Evolutionary conservation across 108 stramenopile species (phyloP), one percentile per base, ranked within the genome.

Genomic region (Epipyxis sp.): DNA sequence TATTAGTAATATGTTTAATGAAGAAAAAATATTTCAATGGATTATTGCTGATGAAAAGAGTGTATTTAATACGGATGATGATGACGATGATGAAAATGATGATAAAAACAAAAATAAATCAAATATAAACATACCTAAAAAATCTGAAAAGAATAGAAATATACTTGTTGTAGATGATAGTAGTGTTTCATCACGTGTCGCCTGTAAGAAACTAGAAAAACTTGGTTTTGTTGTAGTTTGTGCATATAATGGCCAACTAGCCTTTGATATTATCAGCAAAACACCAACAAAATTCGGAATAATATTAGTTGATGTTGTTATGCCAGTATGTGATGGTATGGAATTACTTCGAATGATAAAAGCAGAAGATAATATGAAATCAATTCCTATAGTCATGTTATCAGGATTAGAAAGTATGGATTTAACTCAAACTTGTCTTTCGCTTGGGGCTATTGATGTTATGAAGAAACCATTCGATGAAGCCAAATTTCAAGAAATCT

Each of bases 401-500:
- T 65, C 61, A 37, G 61, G 61, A 37, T 25, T 65, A 32, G 61
- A 65, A 65, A 37, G 61, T 10, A 3, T 32, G 34, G 61, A 65
- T 6, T 32, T 65, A 29, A 65, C 10, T 25, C 27, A 65, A 37
- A 65, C 30, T 25, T 65, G 61, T 25, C 34, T 65, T 16, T 16
- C 20, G 3, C 6, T 3, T 29, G 61, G 61, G 3, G 61, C 61
- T 10, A 35, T 32, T 13, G 27, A 16, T 29, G 34, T 65, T 16
- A 29, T 65, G 61, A 65, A 25, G 61, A 65, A 65, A 25, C 61
- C 61, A 10, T 65, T 65, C 34, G 61, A 65, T 25, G 54, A 57
- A 57, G 20, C 16, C 16, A 16, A 25, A 25, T 57, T 57, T 57
- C 25, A 16, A 57, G 54, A 57, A 57, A 57, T 57, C 25, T 16